These are phyloP conservation scores for Xylaria palmicola DNA, from an alignment of 495 filamentous ascomycete genomes.

Conservation along the genomic window DNA sequence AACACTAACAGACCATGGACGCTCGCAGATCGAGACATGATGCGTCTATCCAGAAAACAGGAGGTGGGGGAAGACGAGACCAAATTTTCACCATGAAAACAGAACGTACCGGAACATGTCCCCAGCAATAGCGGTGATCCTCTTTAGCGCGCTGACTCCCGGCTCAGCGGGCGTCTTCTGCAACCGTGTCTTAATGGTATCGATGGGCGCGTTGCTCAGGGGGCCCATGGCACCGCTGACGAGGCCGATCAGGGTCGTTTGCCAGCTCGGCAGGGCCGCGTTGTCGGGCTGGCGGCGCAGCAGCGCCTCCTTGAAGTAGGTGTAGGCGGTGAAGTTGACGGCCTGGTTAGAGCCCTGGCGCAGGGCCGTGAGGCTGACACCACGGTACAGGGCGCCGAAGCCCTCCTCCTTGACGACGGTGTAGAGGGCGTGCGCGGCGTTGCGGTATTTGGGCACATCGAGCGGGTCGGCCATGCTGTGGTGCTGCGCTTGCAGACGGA, in stretches of 20 bases:
- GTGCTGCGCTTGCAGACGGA: slow-evolving; percentile 94
- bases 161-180: slow-evolving; percentile 84
- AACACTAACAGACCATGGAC: background rate
- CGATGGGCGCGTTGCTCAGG: slow-evolving; percentile 93
- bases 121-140: slow-evolving; percentile 74
- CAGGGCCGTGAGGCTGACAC: slow-evolving; percentile 88
- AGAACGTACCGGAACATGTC: slow-evolving; percentile 84
- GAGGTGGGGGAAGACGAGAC: background rate
- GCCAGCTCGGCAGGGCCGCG: slow-evolving; percentile 67
- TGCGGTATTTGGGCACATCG: slow-evolving; percentile 93
- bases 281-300: slow-evolving; percentile 66
- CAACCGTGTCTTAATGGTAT: slow-evolving; percentile 97
- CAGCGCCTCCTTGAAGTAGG: slow-evolving; percentile 79
- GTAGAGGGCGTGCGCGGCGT: slow-evolving; percentile 92
- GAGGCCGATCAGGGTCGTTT: slow-evolving; percentile 88
- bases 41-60: background rate
- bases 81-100: background rate
- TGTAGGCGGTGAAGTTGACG: slow-evolving; percentile 98
- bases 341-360: slow-evolving; percentile 97
- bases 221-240: slow-evolving; percentile 94
- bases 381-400: slow-evolving; percentile 80
- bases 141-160: slow-evolving; percentile 72
- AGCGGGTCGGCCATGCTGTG: slow-evolving; percentile 91
- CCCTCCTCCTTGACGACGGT: slow-evolving; percentile 92
- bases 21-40: background rate